phyloP scores from a whole-genome alignment of 805 yeast species.

The Myxozyma geophila region DNA sequence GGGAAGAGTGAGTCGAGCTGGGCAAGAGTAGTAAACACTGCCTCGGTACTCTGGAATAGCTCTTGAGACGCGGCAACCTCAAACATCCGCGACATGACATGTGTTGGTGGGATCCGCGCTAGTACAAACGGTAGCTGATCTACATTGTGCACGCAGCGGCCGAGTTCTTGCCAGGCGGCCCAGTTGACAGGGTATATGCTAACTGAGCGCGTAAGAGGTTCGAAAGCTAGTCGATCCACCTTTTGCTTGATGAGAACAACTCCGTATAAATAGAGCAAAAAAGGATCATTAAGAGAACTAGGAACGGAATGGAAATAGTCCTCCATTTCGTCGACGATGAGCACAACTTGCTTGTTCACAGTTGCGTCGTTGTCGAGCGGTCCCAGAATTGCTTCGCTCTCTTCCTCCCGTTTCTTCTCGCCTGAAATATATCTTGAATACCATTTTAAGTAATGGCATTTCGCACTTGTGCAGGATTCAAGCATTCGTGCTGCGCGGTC shows the following conservation, averaged over 20 bases:
- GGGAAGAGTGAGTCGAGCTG: constrained; percentile 65
- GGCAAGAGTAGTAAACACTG: constrained; percentile 53
- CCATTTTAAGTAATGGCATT: constrained; percentile 63
- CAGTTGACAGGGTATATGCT: constrained; percentile 81
- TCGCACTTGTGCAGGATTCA: constrained; percentile 53
- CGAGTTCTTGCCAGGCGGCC: constrained; percentile 90
- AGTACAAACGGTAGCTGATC: constrained; percentile 24
- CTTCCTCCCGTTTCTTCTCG: constrained; percentile 75
- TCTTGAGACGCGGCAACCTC: constrained; percentile 73
- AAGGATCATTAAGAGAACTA: constrained; percentile 53
- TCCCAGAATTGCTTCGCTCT: constrained; percentile 65
- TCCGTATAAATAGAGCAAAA: constrained; percentile 75
- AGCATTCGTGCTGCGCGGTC: constrained; percentile 72
- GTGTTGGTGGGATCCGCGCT: constrained; percentile 21
- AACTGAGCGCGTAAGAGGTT: constrained; percentile 63
- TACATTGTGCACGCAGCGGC: constrained; percentile 66
- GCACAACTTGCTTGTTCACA: constrained; percentile 44
- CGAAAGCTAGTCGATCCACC: constrained; percentile 63
- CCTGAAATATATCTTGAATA: constrained; percentile 75
- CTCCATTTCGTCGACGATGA: constrained; percentile 51
- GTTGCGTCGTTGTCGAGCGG: constrained; percentile 40
- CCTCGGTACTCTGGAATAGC: constrained; percentile 68
- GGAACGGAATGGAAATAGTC: constrained; percentile 29
- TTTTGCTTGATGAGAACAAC: constrained; percentile 65
- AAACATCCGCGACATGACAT: constrained; percentile 59